phyloP scores from a whole-genome alignment of 164 flowering plant genomes.

The Magnolia kwangsiensis region DNA sequence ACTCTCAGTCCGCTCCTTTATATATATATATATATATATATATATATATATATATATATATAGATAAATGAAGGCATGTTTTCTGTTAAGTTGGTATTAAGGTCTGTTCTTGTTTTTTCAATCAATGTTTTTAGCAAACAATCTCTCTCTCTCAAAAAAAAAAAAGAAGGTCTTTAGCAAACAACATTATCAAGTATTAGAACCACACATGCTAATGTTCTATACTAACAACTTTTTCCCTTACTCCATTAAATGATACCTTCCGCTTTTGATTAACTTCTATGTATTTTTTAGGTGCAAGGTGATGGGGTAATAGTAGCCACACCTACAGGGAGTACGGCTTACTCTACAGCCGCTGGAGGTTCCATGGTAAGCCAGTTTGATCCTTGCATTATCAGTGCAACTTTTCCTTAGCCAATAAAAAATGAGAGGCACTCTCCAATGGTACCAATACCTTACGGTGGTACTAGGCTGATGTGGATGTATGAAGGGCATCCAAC shows the following conservation, averaged over 20 bases:
- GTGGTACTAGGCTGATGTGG: too few relatives aligned
- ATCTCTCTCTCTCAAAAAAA: not conserved
- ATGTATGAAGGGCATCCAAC: too few relatives aligned
- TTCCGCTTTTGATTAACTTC: slow-evolving; percentile 4
- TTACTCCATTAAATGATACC: not conserved
- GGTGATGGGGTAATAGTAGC: slow-evolving; percentile 98
- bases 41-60: not conserved
- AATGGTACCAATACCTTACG: too few relatives aligned
- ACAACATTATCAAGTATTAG: too few relatives aligned
- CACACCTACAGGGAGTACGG: slow-evolving; percentile 99
- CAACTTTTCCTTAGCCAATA: not conserved
- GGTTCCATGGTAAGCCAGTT: slow-evolving; percentile 85
- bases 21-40: not conserved
- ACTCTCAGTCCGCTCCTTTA: not conserved
- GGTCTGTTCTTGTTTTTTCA: not conserved
- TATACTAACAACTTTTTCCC: not conserved
- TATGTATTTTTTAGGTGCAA: slow-evolving; percentile 63
- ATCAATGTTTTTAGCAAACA: slow-evolving; percentile 1
- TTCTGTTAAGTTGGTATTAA: not conserved
- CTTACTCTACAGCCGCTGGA: slow-evolving; percentile 98
- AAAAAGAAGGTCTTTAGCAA: too few relatives aligned
- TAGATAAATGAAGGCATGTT: not conserved
- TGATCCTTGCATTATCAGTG: slow-evolving; percentile 1
- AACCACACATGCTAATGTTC: not conserved
- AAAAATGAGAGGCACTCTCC: too few relatives aligned